These are phyloP conservation scores for Pezicula carpinea DNA, from an alignment of 2,329 filamentous ascomycete genomes.

Conservation along the genomic window DNA sequence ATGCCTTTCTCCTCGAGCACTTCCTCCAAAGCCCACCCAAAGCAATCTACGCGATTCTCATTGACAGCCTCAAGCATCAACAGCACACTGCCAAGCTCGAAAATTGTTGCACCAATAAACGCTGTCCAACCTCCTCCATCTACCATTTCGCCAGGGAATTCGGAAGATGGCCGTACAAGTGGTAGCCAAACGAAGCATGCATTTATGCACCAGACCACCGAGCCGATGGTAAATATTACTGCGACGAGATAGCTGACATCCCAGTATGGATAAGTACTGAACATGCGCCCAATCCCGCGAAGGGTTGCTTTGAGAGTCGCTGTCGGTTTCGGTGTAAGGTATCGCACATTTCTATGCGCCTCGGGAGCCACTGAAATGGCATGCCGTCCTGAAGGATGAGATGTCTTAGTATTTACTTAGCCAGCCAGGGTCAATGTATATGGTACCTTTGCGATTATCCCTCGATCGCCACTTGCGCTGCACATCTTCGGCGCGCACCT, in stretches of 20 bases:
- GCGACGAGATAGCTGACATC: slow-evolving; percentile 54
- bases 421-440: not conserved
- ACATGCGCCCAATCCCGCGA: slow-evolving; percentile 40
- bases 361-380: slow-evolving; percentile 29
- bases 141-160: slow-evolving; percentile 48
- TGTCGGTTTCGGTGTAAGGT: slow-evolving; percentile 27
- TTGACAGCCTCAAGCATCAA: slow-evolving; percentile 67
- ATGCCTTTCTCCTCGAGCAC: slow-evolving; percentile 32
- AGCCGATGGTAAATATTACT: slow-evolving; percentile 48
- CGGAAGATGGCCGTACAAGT: slow-evolving; percentile 43
- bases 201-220: slow-evolving; percentile 52
- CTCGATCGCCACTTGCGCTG: slow-evolving; percentile 37
- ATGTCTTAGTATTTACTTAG: not conserved
- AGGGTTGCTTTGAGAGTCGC: slow-evolving; percentile 23
- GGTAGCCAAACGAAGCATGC: slow-evolving; percentile 62
- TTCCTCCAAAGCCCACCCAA: slow-evolving; percentile 62
- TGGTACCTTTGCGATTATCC: slow-evolving; percentile 40
- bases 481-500: slow-evolving; percentile 21
- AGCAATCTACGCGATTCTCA: slow-evolving; percentile 58
- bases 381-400: slow-evolving; percentile 30
- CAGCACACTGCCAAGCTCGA: slow-evolving; percentile 59
- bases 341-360: slow-evolving; percentile 12
- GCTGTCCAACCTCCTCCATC: slow-evolving; percentile 57
- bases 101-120: slow-evolving; percentile 63
- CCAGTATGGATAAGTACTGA: slow-evolving; percentile 47